phyloP scores from a whole-genome alignment of 768 basidiomycete species.

The Gyrodon lividus region DNA sequence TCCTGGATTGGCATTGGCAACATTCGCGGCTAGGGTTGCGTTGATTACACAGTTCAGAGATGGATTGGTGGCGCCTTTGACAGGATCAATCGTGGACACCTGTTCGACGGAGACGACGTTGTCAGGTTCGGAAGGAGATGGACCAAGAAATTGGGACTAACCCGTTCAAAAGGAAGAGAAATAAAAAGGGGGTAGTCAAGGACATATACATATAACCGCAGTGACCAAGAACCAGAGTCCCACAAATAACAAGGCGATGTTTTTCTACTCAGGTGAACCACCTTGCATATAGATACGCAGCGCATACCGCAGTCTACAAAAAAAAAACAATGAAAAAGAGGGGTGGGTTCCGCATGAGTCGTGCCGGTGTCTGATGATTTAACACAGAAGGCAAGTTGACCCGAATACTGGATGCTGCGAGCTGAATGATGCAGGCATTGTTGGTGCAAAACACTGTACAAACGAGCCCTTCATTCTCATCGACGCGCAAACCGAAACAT shows the following conservation, averaged over 20 bases:
- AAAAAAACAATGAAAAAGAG: too few species aligned
- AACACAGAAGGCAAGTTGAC: too few species aligned
- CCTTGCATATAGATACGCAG: too few species aligned
- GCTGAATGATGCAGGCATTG: not conserved
- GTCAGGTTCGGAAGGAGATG: not conserved
- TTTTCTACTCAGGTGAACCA: too few species aligned
- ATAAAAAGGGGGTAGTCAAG: not conserved
- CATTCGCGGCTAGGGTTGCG: slow-evolving; percentile 46
- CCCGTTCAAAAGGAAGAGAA: slow-evolving; percentile 33
- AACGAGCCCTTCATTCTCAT: too few species aligned
- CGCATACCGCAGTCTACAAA: too few species aligned
- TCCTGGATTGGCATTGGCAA: slow-evolving; percentile 60
- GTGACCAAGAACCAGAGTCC: not conserved
- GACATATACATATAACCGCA: not conserved
- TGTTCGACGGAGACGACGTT: not conserved
- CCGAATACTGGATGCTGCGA: not conserved
- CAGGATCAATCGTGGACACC: slow-evolving; percentile 42
- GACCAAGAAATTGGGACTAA: slow-evolving; percentile 15
- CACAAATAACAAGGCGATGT: not conserved
- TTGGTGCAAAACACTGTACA: too few species aligned
- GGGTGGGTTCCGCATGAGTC: too few species aligned
- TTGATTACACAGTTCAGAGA: slow-evolving; percentile 59
- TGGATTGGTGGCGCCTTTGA: slow-evolving; percentile 57
- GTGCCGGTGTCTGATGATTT: slow-evolving; percentile 2
- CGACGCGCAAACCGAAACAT: too few species aligned